These are phyloP conservation scores for Phyllosticta ampelicida DNA, from an alignment of 2,329 filamentous ascomycete species.

Conservation along the genomic window DNA sequence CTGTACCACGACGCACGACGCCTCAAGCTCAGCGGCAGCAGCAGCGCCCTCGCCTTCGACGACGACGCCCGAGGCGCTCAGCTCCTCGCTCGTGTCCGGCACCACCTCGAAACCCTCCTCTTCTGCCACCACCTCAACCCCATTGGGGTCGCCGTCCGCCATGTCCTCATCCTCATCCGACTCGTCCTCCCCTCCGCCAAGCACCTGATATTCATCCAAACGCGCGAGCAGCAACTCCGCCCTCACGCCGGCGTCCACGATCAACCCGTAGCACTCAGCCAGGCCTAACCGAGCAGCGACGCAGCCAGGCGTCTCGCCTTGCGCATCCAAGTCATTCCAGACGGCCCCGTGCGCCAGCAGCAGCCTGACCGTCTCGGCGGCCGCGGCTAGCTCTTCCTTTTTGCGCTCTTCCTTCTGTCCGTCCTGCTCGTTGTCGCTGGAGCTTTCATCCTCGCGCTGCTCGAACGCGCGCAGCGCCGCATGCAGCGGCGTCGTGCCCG, in stretches of 20 bases:
- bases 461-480: constrained; percentile 64
- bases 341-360: constrained; percentile 83
- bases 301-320: constrained; percentile 86
- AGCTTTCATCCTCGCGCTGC: constrained; percentile 18
- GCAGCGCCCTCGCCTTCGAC: constrained; percentile 26
- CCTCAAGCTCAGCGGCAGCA: constrained; percentile 20
- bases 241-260: constrained; percentile 81
- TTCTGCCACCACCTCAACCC: constrained; percentile 13
- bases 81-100: constrained; percentile 7
- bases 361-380: constrained; percentile 57
- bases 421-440: constrained; percentile 23
- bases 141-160: constrained; percentile 12
- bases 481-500: constrained; percentile 79
- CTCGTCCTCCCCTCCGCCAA: constrained; percentile 49
- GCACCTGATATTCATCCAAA: constrained; percentile 68
- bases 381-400: constrained; percentile 37
- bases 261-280: constrained; percentile 62
- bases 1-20: constrained; percentile 18
- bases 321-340: constrained; percentile 88
- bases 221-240: constrained; percentile 79
- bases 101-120: constrained; percentile 16
- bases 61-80: constrained; percentile 6
- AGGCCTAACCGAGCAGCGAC: constrained; percentile 61
- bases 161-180: constrained; percentile 37
- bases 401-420: constrained; percentile 19